Evolutionary conservation across 305 asterid species (phyloP).

Genomic region (Petunia hybrid): DNA sequence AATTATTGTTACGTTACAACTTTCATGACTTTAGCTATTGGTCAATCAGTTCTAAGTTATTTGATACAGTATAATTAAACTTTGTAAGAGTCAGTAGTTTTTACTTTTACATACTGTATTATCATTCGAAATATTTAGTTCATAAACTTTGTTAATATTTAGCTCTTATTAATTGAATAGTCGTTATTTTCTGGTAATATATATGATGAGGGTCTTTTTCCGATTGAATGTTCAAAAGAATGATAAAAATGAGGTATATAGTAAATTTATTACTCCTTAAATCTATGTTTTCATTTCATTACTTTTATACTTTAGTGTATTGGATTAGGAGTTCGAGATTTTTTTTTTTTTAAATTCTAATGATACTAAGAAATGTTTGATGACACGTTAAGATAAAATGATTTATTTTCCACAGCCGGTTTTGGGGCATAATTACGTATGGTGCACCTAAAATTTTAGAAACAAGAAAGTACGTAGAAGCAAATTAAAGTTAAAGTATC

Average conservation of each 20-base stretch:
- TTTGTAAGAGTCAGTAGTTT: not conserved
- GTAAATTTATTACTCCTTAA: too few species aligned
- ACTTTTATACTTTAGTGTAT: too few species aligned
- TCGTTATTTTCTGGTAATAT: too few species aligned
- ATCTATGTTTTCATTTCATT: too few species aligned
- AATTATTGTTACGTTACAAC: not conserved
- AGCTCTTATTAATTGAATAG: not conserved
- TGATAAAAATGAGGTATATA: not conserved
- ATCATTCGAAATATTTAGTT: too few species aligned
- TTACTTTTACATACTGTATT: too few species aligned
- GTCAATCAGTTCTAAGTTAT: not conserved
- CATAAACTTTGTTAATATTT: not conserved
- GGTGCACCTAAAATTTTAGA: not conserved
- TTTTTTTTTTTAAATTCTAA: not conserved
- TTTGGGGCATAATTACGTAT: not conserved
- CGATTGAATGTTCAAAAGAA: not conserved
- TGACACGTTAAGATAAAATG: not conserved
- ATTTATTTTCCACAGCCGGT: not conserved
- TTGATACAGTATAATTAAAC: not conserved
- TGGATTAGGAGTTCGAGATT: not conserved
- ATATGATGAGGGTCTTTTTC: too few species aligned
- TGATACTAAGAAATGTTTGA: too few species aligned
- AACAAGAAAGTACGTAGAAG: conserved; percentile 17
- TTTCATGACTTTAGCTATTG: not conserved
- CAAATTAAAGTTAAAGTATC: not conserved